phyloP scores from a whole-genome alignment of 352 stramenopile species.

The Thalassiosira allenii region DNA sequence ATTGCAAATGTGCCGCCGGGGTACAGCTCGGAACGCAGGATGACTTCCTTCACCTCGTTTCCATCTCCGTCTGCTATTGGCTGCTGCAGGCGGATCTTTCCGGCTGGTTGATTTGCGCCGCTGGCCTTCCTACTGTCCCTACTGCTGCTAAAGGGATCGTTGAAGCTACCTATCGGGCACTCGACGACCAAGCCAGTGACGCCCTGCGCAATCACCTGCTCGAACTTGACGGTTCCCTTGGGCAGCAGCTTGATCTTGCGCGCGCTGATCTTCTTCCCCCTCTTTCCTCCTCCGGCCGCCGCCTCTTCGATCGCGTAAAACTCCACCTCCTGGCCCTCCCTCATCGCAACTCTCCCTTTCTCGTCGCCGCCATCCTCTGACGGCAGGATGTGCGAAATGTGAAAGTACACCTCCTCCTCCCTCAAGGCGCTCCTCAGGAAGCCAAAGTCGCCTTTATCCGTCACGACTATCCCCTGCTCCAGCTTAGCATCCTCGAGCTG shows the following conservation, averaged over 20 bases:
- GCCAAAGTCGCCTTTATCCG: slow-evolving; percentile 67
- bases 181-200: slow-evolving; percentile 67
- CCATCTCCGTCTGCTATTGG: slow-evolving; percentile 33
- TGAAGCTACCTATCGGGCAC: slow-evolving; percentile 34
- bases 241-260: slow-evolving; percentile 70
- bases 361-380: slow-evolving; percentile 26
- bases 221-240: slow-evolving; percentile 72
- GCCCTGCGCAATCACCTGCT: slow-evolving; percentile 61
- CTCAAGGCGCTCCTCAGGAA: slow-evolving; percentile 70
- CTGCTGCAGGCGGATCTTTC: slow-evolving; percentile 56
- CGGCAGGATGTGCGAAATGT: slow-evolving; percentile 65
- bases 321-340: slow-evolving; percentile 68
- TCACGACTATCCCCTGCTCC: slow-evolving; percentile 70
- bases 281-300: slow-evolving; percentile 13
- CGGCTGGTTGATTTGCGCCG: slow-evolving; percentile 19
- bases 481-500: slow-evolving; percentile 64
- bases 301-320: slow-evolving; percentile 72
- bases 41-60: slow-evolving; percentile 49
- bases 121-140: slow-evolving; percentile 9
- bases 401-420: slow-evolving; percentile 76
- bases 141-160: background rate
- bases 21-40: slow-evolving; percentile 59
- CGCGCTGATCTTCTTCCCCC: slow-evolving; percentile 49
- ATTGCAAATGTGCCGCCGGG: slow-evolving; percentile 61
- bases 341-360: slow-evolving; percentile 40